These are phyloP conservation scores for Cardamine resedifolia DNA, from an alignment of 345 rosid genomes.

Conservation along the genomic window DNA sequence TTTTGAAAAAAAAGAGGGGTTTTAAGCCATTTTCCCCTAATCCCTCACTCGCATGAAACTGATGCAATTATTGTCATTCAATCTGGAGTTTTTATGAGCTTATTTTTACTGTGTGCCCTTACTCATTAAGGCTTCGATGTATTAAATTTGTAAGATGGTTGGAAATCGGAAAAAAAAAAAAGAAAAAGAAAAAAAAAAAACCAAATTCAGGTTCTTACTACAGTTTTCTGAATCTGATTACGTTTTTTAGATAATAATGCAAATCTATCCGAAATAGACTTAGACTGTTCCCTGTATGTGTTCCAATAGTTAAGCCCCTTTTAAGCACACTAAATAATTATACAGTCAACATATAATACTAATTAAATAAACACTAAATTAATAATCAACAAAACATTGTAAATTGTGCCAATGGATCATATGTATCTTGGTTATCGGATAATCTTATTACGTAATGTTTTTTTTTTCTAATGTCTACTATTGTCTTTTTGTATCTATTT, in stretches of 20 bases:
- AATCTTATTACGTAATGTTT: slow-evolving; percentile 30
- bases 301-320: background rate
- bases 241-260: background rate
- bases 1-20: too few relatives aligned
- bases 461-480: background rate
- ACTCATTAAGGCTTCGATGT: background rate
- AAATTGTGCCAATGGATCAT: slow-evolving; percentile 36
- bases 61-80: slow-evolving; percentile 35
- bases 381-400: slow-evolving; percentile 28
- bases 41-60: slow-evolving; percentile 36
- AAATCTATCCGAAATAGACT: background rate
- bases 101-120: slow-evolving; percentile 9
- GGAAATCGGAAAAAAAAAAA: background rate
- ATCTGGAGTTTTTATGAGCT: slow-evolving; percentile 12
- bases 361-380: slow-evolving; percentile 16
- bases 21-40: too few relatives aligned
- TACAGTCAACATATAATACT: slow-evolving; percentile 23
- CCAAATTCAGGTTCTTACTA: background rate
- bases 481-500: background rate
- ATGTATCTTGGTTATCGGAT: slow-evolving; percentile 21
- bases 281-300: background rate
- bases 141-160: background rate
- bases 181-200: too few relatives aligned
- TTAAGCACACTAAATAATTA: background rate
- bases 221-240: background rate